These are phyloP conservation scores for Raffaelea arxii DNA, from an alignment of 2,329 filamentous ascomycete genomes.

Conservation along the genomic window DNA sequence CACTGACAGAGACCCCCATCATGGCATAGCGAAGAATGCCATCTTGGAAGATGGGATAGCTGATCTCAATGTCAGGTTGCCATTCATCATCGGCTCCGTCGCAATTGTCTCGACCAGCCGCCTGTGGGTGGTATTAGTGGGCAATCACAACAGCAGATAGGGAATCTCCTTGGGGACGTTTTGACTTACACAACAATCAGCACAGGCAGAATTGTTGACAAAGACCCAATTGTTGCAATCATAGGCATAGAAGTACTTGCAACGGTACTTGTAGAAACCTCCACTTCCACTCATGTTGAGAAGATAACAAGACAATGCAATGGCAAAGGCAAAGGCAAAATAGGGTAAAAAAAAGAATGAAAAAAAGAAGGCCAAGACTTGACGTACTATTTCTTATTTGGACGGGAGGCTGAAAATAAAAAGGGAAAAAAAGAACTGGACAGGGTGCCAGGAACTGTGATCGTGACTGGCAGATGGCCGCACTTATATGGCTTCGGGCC, in stretches of 20 bases:
- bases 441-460: no score
- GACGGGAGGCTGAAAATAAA: no score
- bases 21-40: constrained; percentile 37
- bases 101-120: constrained; percentile 38
- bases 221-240: constrained; percentile 41
- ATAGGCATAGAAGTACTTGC: constrained; percentile 39
- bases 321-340: not conserved
- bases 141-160: constrained; percentile 7
- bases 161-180: not conserved
- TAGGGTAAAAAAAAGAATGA: not conserved
- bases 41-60: constrained; percentile 20
- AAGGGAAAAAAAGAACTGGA: no score
- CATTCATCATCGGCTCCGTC: constrained; percentile 11
- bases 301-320: no score
- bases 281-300: constrained; percentile 29
- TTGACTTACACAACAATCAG: constrained; percentile 32
- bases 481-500: not conserved
- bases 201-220: constrained; percentile 35
- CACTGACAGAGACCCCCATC: constrained; percentile 33
- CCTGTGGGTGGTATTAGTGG: constrained; percentile 20
- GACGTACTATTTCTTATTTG: no score
- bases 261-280: constrained; percentile 38
- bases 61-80: constrained; percentile 7
- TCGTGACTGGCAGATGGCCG: not conserved
- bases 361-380: no score